These are phyloP conservation scores for Malus fusca DNA, from an alignment of 306 rosid genomes.

Conservation along the genomic window DNA sequence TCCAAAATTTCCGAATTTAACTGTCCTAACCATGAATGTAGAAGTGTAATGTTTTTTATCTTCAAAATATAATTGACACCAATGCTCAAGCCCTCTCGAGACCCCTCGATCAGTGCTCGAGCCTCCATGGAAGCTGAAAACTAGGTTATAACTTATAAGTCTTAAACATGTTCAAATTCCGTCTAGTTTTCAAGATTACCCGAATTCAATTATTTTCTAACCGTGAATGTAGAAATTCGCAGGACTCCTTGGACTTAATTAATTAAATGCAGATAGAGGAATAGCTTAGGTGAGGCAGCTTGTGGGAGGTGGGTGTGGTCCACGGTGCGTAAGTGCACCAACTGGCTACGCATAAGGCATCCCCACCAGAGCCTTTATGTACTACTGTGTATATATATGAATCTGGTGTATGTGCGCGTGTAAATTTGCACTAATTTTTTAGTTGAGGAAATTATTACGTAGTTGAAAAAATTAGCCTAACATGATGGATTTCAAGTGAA, in stretches of 20 bases:
- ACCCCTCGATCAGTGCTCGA: background rate
- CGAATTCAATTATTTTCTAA: background rate
- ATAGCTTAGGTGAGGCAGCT: background rate
- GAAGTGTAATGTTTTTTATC: too few relatives aligned
- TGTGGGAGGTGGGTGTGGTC: constrained; percentile 8
- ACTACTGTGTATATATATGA: background rate
- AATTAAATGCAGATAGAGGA: background rate
- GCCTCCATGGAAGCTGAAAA: background rate
- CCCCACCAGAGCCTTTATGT: constrained; percentile 5
- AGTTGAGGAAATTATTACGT: constrained; percentile 17
- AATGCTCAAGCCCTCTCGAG: too few relatives aligned
- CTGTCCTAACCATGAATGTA: background rate
- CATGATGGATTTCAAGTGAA: constrained; percentile 9
- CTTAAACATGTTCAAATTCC: background rate
- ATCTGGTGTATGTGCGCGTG: constrained; percentile 7
- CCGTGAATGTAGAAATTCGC: background rate
- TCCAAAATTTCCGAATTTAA: background rate
- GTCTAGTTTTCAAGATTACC: background rate
- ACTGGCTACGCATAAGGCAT: constrained; percentile 2
- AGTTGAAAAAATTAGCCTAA: constrained; percentile 8
- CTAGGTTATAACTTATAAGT: background rate
- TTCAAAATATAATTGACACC: background rate
- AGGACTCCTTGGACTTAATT: background rate
- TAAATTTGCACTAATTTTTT: constrained; percentile 6
- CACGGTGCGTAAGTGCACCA: constrained; percentile 6